These are phyloP conservation scores for Stereum hirsutum DNA, from an alignment of 1,284 basidiomycete genomes.

Conservation along the genomic window DNA sequence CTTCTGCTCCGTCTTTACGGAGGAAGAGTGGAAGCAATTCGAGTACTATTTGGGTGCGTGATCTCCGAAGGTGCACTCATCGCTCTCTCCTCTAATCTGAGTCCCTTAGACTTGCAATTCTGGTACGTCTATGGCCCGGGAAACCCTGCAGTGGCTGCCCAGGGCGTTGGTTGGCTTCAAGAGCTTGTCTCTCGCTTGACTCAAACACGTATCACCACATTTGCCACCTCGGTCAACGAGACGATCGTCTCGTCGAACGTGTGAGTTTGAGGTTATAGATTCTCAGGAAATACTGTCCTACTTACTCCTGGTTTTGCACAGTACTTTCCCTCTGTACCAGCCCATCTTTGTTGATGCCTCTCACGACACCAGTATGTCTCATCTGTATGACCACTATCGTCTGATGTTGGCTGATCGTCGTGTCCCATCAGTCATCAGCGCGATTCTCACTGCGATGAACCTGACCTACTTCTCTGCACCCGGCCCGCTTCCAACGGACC, in stretches of 20 bases:
- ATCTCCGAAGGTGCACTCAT: too few species aligned
- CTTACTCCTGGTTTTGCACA: too few species aligned
- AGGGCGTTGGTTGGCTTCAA: slow-evolving; percentile 56
- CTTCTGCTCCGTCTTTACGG: slow-evolving; percentile 50
- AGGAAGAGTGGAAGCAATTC: slow-evolving; percentile 59
- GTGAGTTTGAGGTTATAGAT: too few species aligned
- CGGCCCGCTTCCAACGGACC: slow-evolving; percentile 47
- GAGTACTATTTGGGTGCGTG: slow-evolving; percentile 37
- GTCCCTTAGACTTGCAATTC: slow-evolving; percentile 23
- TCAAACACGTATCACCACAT: slow-evolving; percentile 36
- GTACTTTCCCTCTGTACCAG: slow-evolving; percentile 55
- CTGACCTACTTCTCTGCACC: slow-evolving; percentile 45
- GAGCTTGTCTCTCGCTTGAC: slow-evolving; percentile 45
- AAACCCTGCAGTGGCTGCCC: slow-evolving; percentile 42
- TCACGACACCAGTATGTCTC: slow-evolving; percentile 35
- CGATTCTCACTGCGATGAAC: slow-evolving; percentile 51
- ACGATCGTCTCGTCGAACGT: slow-evolving; percentile 41
- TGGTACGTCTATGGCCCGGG: slow-evolving; percentile 51
- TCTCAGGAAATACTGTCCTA: too few species aligned
- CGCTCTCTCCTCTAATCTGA: not conserved
- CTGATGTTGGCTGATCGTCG: not conserved
- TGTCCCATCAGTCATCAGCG: not conserved
- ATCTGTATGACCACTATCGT: not conserved
- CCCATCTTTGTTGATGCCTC: slow-evolving; percentile 48
- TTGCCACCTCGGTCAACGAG: slow-evolving; percentile 45